phyloP scores from a whole-genome alignment of 805 yeast species.

The Hanseniaspora vineae region DNA sequence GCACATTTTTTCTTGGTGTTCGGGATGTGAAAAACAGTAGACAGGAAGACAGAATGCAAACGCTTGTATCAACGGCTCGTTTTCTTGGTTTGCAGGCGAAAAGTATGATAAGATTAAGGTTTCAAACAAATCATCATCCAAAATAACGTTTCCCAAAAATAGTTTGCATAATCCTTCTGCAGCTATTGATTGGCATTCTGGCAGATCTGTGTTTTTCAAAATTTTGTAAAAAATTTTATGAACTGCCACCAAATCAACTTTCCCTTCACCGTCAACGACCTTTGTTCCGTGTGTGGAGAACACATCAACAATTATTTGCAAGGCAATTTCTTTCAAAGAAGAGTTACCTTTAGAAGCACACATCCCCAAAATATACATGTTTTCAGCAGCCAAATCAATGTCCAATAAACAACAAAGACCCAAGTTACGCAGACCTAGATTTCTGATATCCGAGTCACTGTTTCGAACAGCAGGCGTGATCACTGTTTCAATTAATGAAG shows the following conservation, averaged over 20 bases:
- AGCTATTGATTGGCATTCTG: constrained; percentile 61
- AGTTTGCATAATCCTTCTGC: constrained; percentile 83
- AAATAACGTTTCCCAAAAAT: constrained; percentile 61
- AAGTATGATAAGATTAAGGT: constrained; percentile 63
- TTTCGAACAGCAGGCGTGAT: constrained; percentile 68
- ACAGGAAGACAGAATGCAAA: constrained; percentile 82
- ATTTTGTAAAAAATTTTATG: constrained; percentile 61
- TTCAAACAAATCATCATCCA: constrained; percentile 59
- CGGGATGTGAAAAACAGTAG: constrained; percentile 61
- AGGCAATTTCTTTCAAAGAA: constrained; percentile 44
- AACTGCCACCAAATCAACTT: constrained; percentile 46
- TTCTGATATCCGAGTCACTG: constrained; percentile 39
- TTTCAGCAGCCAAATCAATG: constrained; percentile 47
- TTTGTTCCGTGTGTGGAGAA: constrained; percentile 62
- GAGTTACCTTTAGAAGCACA: constrained; percentile 59
- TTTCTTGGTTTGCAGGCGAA: constrained; percentile 49
- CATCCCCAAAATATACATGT: constrained; percentile 52
- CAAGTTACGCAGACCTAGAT: constrained; percentile 58
- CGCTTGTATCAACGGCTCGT: constrained; percentile 62
- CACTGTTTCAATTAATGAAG: constrained; percentile 60
- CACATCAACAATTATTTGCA: constrained; percentile 66
- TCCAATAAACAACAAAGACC: constrained; percentile 74
- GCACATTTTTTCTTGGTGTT: constrained; percentile 57
- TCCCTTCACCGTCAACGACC: constrained; percentile 49
- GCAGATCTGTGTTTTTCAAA: constrained; percentile 41